Evolutionary conservation across 305 asterid genomes (phyloP), one percentile per base, ranked within the genome.

Genomic region (Andrographis paniculata): DNA sequence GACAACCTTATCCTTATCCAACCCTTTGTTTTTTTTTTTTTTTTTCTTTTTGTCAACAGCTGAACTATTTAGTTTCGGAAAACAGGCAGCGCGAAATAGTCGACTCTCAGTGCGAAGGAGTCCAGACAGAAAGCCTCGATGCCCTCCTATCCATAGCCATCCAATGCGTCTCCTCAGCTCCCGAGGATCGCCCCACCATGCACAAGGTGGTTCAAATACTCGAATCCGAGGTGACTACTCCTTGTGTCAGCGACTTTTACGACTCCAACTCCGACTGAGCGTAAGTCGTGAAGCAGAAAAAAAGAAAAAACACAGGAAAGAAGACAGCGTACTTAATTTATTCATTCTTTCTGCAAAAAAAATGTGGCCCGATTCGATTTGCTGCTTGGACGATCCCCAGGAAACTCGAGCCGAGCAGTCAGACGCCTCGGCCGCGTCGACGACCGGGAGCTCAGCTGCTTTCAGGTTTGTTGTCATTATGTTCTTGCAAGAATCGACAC

Each of bases 141-240:
- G 79, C 87, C 59, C 63, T 87, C 30, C 92, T 89, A 36, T 70
- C 86, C 40, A 69, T 80, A 48, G 88, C 94, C 31, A 76, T 84
- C 66, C 88, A 82, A 27, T 85, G 98, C 13, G 95, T 89, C 13
- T 82, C 87, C 53, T 71, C 88, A 56, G 60, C 54, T 55, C 94
- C 95, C 0, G 97, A 87, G 58, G 95, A 84, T 42, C 81, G 95
- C 56, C 96, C 96, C 58, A 80, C 96, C 40, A 87, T 87, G 78
- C 96, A 87, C 62, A 63, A 89, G 58, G 95, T 89, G 28, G 85
- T 85, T 57, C 97, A 89, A 67, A 72, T 73, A 50, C 93, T 89
- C 17, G 97, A 85, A 82, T 79, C 95, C 1, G 94, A 85, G 71
- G 87, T 85, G 41, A 77, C 73, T 68, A 89, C 97, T 17, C 97